Evolutionary conservation across 2,329 filamentous ascomycete species (phyloP), one percentile per base, ranked within the genome.

Genomic region (Trichophyton rubrum): DNA sequence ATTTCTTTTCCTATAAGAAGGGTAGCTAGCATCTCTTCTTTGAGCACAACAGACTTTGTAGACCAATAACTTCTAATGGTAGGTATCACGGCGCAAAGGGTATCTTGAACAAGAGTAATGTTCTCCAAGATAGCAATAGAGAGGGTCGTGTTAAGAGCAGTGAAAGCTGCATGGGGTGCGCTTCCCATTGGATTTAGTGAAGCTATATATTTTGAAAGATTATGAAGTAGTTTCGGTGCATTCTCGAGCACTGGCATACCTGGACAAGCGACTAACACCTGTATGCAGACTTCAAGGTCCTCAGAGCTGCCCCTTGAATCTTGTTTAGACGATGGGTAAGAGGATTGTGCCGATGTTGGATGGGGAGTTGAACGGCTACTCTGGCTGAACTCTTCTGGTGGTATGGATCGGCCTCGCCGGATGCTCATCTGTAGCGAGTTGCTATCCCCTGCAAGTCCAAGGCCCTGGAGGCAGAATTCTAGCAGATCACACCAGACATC

Each of bases 11-110:
- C 83, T 7, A 86, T 74, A 63, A 88, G 84, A 30, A 96, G 75
- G 0, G 84, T 83, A 65, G 85, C 85, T 38, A 95, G 78, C 70
- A 96, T 87, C 70, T 90, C 89, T 64, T 92, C 88, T 66, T 86
- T 85, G 57, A 93, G 66, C 13, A 81, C 80, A 27, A 80, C 73
- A 53, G 82, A 81, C 66, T 87, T 88, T n/a, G 82, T 80, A 64
- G 85, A 79, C 91, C 92, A 99, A 75, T 90, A 84, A 57, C 83
- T 80, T 60, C 82, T 83, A 64, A 96, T 83, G 51, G 91, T 72
- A 1, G 89, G 87, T 24, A 96, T 69, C 6, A 91, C 70, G 5
- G 82, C 79, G 60, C 78, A 75, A 15, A 87, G 79, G 41, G 86
- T 75, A 38, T 76, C 78, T 64, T 81, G 81, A 2, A 86, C 82